phyloP scores from a whole-genome alignment of 257 asterid species.

The Solanum tacnaense region DNA sequence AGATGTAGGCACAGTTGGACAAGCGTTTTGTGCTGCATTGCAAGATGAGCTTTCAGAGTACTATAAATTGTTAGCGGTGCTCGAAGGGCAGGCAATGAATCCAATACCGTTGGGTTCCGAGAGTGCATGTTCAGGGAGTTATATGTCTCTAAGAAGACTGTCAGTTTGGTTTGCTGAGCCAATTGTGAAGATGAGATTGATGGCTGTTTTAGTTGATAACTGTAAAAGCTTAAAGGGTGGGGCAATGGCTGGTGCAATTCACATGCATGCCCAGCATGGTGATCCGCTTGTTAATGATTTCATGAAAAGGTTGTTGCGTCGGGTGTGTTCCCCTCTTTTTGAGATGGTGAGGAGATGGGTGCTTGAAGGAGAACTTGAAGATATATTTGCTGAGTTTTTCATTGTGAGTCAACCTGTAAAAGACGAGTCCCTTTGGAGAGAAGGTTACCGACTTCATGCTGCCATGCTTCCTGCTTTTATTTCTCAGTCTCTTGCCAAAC shows the following conservation, averaged over 20 bases:
- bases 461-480: constrained; percentile 95
- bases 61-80: constrained; percentile 79
- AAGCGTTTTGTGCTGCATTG: constrained; percentile 94
- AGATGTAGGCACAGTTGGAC: constrained; percentile 95
- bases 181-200: constrained; percentile 89
- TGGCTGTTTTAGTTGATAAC: constrained; percentile 95
- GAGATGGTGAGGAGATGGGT: constrained; percentile 99
- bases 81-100: constrained; percentile 94
- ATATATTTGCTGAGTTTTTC: constrained; percentile 80
- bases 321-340: constrained; percentile 95
- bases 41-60: constrained; percentile 90
- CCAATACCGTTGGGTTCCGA: constrained; percentile 81
- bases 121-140: constrained; percentile 52
- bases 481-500: constrained; percentile 85
- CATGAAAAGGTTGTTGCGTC: constrained; percentile 78
- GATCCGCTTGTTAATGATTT: constrained; percentile 93
- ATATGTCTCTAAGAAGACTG: constrained; percentile 78
- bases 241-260: constrained; percentile 99
- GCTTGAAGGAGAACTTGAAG: constrained; percentile 98
- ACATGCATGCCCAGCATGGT: constrained; percentile 95
- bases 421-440: constrained; percentile 98
- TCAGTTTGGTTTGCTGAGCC: constrained; percentile 98
- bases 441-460: constrained; percentile 79
- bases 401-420: constrained; percentile 85
- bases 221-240: constrained; percentile 95